These are phyloP conservation scores for Grosmannia clavigera DNA, from an alignment of 2,329 filamentous ascomycete species.

Conservation along the genomic window DNA sequence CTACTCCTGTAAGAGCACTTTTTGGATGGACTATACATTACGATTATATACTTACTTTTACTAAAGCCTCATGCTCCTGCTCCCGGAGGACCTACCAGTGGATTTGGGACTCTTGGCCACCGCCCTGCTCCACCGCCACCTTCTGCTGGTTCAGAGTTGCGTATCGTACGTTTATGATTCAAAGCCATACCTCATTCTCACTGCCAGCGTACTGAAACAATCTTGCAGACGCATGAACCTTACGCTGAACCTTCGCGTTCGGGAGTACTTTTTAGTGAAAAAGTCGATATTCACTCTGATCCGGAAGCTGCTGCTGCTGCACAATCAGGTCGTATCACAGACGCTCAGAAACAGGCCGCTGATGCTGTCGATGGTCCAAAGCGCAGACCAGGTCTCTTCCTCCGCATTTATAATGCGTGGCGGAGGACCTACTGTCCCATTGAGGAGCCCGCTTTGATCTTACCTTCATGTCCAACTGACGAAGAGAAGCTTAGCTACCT, in stretches of 20 bases:
- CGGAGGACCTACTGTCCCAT: constrained; percentile 1
- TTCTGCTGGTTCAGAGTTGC: neutral
- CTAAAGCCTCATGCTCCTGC: neutral
- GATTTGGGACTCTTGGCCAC: neutral
- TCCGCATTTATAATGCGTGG: neutral
- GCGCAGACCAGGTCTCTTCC: neutral
- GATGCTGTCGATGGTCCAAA: neutral
- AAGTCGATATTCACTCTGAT: neutral
- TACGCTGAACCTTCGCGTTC: neutral
- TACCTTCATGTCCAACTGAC: neutral
- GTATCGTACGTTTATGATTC: neutral
- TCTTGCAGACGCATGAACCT: neutral
- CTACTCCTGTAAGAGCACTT: neutral
- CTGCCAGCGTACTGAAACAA: neutral
- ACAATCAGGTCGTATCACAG: neutral
- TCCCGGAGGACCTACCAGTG: neutral
- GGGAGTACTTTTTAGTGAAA: neutral
- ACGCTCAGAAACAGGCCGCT: neutral
- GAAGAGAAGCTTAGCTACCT: constrained; percentile 4
- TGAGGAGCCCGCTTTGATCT: neutral
- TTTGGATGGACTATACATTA: neutral
- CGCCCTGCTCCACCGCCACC: constrained; percentile 1
- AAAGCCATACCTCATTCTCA: neutral
- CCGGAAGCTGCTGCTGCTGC: neutral
- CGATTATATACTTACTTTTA: neutral